Evolutionary conservation across 345 rosid species (phyloP).

Genomic region (Eucalyptus curtisii): DNA sequence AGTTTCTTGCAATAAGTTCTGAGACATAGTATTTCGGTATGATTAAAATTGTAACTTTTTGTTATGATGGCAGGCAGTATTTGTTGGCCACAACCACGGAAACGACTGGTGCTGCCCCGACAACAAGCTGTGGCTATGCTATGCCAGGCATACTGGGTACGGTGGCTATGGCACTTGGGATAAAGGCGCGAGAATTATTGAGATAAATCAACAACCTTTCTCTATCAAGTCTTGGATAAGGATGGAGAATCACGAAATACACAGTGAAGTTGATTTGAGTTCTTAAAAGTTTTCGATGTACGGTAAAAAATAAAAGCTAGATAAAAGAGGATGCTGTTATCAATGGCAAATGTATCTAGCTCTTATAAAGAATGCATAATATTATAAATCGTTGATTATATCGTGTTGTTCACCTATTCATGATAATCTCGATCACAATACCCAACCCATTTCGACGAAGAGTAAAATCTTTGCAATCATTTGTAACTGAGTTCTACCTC

Average conservation of each 20-base stretch:
- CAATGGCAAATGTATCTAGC: not conserved
- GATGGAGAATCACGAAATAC: conserved; percentile 67
- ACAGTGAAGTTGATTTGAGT: conserved; percentile 46
- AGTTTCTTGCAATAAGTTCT: not conserved
- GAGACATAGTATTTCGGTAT: not conserved
- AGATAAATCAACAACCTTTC: conserved; percentile 52
- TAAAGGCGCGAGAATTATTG: conserved; percentile 73
- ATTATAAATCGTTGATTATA: not conserved
- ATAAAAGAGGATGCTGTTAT: not conserved
- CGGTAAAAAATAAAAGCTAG: not conserved
- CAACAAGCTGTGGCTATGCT: conserved; percentile 76
- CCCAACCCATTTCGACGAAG: not conserved
- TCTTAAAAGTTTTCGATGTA: not conserved
- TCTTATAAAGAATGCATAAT: not conserved
- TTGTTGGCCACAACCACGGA: conserved; percentile 96
- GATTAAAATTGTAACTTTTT: not conserved
- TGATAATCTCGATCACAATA: not conserved
- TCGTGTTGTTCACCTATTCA: not conserved
- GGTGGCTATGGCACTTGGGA: conserved; percentile 83
- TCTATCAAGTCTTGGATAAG: conserved; percentile 72
- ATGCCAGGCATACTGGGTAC: conserved; percentile 78
- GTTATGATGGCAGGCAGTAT: conserved; percentile 48
- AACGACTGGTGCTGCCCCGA: conserved; percentile 93
- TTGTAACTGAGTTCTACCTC: not conserved
- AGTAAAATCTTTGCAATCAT: not conserved